Evolutionary conservation across 2,329 filamentous ascomycete species (phyloP), one percentile per base, ranked within the genome.

Genomic region (Penicillium sp.): DNA sequence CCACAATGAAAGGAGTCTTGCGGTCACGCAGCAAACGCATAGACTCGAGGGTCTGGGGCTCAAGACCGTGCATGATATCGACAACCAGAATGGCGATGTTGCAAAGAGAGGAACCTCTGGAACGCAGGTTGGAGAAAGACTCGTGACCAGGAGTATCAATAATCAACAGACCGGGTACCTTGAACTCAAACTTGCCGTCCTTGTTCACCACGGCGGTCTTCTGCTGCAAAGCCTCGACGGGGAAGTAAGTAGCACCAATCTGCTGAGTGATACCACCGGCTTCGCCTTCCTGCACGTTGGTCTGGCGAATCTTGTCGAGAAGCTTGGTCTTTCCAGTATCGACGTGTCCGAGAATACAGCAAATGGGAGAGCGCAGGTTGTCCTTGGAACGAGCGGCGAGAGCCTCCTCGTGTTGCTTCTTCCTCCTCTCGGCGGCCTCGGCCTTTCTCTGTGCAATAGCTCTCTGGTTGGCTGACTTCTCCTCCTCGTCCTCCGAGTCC

Each of bases 301-400:
- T 97, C 71, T 96, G 89, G 64, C 93, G 87, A 65, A 98, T 88
- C 77, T 98, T 98, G 77, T 98, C 93, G 48, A 98, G 80, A 54
- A 98, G 77, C 76, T 97, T 98, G n/a, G 93, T 98, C 77, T 98
- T 98, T 69, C 93, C 93, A 37, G 94, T 98, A 84, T 98, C 93
- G 81, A 98, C 93, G 81, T 98, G 93, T 63, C 93, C 93, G 55
- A 98, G 82, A 80, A 98, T 98, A 85, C 91, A 97, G 79, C 93
- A 97, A 72, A 98, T 98, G 43, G 93, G 93, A 32, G 93, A 97
- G 48, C 93, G 89, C 46, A 98, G 81, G 71, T 98, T 85, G 68
- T 98, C 90, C 71, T 87, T 89, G 18, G 91, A 97, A 51, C 89
- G 82, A 40, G 91, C 90, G 36, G 89, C 90, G 65, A 96, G 71